A percentile compares a stretch with the other conserved stretches of the same genome.
phyloP scores from a whole-genome alignment of 1,139 yeast genomes.

The Tardiomyces blankii region DNA sequence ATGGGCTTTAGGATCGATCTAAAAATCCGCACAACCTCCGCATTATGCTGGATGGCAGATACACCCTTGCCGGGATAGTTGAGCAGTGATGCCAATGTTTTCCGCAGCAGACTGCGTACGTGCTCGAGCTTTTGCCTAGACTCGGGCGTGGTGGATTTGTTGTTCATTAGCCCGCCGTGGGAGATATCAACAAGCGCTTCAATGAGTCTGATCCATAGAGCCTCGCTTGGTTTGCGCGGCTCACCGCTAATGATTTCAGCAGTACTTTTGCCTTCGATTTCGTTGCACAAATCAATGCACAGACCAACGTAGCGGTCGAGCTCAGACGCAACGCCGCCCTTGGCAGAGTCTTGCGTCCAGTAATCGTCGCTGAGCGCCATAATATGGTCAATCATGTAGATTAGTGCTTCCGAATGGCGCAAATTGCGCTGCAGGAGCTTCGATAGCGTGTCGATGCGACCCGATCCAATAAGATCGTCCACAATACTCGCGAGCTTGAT shows the following conservation, averaged over 20 bases:
- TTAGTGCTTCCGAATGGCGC: conserved; percentile 23
- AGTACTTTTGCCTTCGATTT: conserved; percentile 1
- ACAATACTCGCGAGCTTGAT: conserved; percentile 22
- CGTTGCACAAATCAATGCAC: conserved; percentile 19
- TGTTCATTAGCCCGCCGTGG: conserved; percentile 1
- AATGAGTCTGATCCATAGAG: conserved; percentile 21
- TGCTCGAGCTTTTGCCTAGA: conserved; percentile 21
- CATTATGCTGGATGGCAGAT: conserved; percentile 9
- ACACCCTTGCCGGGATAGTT: conserved; percentile 7
- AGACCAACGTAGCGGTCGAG: conserved; percentile 14
- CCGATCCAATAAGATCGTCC: conserved; percentile 17
- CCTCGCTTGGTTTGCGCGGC: conserved; percentile 7
- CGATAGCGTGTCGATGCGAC: conserved; percentile 21
- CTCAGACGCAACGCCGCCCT: conserved; percentile 6
- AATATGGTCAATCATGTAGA: conserved; percentile 21
- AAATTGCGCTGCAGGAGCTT: conserved; percentile 17
- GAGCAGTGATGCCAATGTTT: conserved; percentile 17
- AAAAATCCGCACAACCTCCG: conserved; percentile 40
- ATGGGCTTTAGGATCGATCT: conserved; percentile 34
- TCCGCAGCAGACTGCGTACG: conserved; percentile 16
- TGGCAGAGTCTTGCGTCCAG: neutral
- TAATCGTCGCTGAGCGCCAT: conserved; percentile 9
- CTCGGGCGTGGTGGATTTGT: too few species aligned
- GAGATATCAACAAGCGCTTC: conserved; percentile 19
- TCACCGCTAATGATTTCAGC: neutral